Base-by-base conservation (phyloP, 257 asterid species). In the Lycium barbarum region DNA sequence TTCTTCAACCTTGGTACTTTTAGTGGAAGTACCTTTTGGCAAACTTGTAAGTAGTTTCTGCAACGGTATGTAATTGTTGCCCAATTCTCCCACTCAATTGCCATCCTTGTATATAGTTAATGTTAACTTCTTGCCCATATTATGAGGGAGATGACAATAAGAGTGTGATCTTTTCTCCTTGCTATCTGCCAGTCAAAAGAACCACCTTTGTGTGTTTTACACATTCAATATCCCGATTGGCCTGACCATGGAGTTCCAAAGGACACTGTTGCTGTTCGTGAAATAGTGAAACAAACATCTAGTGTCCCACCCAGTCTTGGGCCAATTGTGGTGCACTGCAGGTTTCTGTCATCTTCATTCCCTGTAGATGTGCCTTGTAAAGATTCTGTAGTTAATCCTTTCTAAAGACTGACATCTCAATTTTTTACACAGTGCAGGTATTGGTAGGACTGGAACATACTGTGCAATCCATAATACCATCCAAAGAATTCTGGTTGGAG, bases 281-380 rank as follows among this genome's bases (percentile, higher is more conserved):
- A 97, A 76, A 93, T 97, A 86, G 85, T 93, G 87, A 95, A 92
- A 88, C 90, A 93, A 87, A 35, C 88, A 89, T 88, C 87, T 85
- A 74, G 47, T 82, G 82, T 95, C 36, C 95, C 95, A 20, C 96
- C 98, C 53, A 87, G 87, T 88, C 86, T 89, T 61, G 99, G 99
- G 84, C 99, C 98, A 83, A 88, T 94, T 86, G 98, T 93, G 80
- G 99, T 97, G 88, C 99, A 97, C 91, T 97, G 99, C 99, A 96
- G 99, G 99, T 96, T 54, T 33, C 47, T 40, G 6, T 17, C 72
- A 38, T 35, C 78, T 36, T 35, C 22, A 57, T 55, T 17, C 53
- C 53, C 54, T 33, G 18, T 33, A 15, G 36, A 61, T 51, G 67
- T 62, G 47, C 62, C 62, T 67, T 22, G 22, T 13, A 20, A 33